A percentile compares a stretch with the other conserved stretches of the same genome.
These are phyloP conservation scores for Gonapodya prolifera DNA, from an alignment of 192 early-diverging fungal genomes.

Conservation along the genomic window DNA sequence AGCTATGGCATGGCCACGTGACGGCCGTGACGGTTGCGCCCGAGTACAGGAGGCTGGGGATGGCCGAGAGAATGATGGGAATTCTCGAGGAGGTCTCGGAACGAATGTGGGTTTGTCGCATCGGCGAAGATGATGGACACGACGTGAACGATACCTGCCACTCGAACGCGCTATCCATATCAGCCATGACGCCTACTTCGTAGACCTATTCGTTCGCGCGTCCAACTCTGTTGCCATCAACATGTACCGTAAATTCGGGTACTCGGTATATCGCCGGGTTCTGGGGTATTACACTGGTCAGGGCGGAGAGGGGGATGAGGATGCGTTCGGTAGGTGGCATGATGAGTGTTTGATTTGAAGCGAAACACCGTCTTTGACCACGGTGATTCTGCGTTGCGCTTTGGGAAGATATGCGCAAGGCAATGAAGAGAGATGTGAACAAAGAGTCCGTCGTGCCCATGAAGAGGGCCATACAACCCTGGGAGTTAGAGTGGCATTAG, in stretches of 20 bases:
- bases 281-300: conserved; percentile 66
- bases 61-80: conserved; percentile 80
- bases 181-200: conserved; percentile 78
- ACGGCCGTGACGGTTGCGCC: conserved; percentile 94
- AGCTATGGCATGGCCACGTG: conserved; percentile 96
- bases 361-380: no score
- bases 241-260: conserved; percentile 90
- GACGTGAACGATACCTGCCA: not conserved
- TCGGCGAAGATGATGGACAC: not conserved
- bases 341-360: no score
- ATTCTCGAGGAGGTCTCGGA: conserved; percentile 84
- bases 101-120: conserved; percentile 37
- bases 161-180: not conserved
- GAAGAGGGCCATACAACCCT: conserved; percentile 30
- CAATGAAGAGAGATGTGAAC: conserved; percentile 66
- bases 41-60: conserved; percentile 81
- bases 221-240: conserved; percentile 81
- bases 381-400: not conserved
- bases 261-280: conserved; percentile 79
- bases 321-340: conserved; percentile 65
- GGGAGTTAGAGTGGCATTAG: conserved; percentile 40
- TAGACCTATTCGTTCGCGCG: conserved; percentile 91
- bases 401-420: conserved; percentile 86
- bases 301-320: conserved; percentile 56
- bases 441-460: conserved; percentile 46